Base-by-base conservation (phyloP, 2,329 filamentous ascomycete genomes). In the Cordyceps fumosorosea region DNA sequence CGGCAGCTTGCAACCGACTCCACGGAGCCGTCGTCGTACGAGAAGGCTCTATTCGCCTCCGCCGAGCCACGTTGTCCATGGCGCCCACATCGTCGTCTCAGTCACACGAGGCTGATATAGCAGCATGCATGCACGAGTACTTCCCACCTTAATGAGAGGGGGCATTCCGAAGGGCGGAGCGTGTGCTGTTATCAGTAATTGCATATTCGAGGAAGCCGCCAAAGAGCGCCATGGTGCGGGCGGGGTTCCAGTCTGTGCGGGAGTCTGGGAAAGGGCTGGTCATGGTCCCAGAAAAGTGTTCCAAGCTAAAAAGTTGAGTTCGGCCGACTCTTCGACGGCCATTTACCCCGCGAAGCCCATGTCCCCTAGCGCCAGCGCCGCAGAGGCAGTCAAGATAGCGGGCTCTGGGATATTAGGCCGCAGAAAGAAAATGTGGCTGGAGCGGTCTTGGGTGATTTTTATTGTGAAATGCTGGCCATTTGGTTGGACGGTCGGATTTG, bases 171-270 rank as follows among this genome's bases (percentile, higher is more conserved):
- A 22, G 5, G 10, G 45, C 45, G 22, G 45, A 48, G 45, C 22
- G 40, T 3, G 40, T 5, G 16, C 16, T n/a, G 14, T n/a, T 18
- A 18, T 44, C 16, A 48, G 45, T 48, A 26, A 34, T 34, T n/a
- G 48, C 66, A 67, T 65, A 70, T 66, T 65, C 24, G 11, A 29
- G 29, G 18, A 42, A 47, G n/a, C 34, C 14, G 48, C 14, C 8
- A 26, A 26, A 22, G 34, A 44, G 56, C 11, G 32, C 14, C 34
- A 24, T 44, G 18, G 37, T 18, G 12, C 5, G 48, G 37, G 48
- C 34, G 50, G 57, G 24, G 22, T 22, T 18, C 40, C 37, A 10
- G 57, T 60, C 57, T 60, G 48, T 60, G 57, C 57, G 18, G 22
- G 24, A 34, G 18, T 53, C 48, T 37, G 48, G 57, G 56, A 47